Evolutionary conservation across 2,329 filamentous ascomycete species (phyloP), one percentile per base, ranked within the genome.

Genomic region (Diaporthe citriasiana): DNA sequence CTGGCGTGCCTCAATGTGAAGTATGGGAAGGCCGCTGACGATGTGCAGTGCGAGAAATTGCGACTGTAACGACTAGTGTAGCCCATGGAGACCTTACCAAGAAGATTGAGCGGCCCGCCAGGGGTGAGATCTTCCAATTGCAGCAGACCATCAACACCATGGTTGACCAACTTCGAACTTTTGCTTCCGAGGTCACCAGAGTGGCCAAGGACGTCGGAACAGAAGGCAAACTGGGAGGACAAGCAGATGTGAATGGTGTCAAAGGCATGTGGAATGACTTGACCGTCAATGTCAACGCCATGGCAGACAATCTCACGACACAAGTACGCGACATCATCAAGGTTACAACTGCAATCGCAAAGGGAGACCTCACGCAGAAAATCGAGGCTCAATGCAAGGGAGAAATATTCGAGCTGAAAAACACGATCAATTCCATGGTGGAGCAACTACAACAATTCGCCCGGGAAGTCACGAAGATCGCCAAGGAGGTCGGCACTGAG

Each of bases 401-500:
- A 83, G 97, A 96, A 88, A 98, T 95, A 80, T 93, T 92, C 81
- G 95, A 94, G 86, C 93, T 99, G 81, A 99, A 99, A 85, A 95
- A 95, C 75, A 98, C 97, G 60, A 99, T 98, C 87, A 99, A 99
- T 85, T 97, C 94, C 82, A 99, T 99, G 96, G 96, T 99, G 78
- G 97, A 98, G 82, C 97, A 98, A 83, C 88, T 99, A 73, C 95
- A 97, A 81, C 95, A 98, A 81, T 98, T 98, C 82, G 97, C 97
- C 13, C 94, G 95, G 81, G 96, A 98, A 85, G 97, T 99, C 79
- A 98, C 96, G 50, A 97, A 97, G 84, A 94, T 99, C 80, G 96
- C 96, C 50, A 93, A 95, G 82, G 96, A 98, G 84, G 97, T 98
- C 87, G 96, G 96, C 75, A 98, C 97, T 1, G 96, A 99, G 83